Conservation (phyloP, 1,139 yeast genomes). For the Candida frijolesensis region DNA sequence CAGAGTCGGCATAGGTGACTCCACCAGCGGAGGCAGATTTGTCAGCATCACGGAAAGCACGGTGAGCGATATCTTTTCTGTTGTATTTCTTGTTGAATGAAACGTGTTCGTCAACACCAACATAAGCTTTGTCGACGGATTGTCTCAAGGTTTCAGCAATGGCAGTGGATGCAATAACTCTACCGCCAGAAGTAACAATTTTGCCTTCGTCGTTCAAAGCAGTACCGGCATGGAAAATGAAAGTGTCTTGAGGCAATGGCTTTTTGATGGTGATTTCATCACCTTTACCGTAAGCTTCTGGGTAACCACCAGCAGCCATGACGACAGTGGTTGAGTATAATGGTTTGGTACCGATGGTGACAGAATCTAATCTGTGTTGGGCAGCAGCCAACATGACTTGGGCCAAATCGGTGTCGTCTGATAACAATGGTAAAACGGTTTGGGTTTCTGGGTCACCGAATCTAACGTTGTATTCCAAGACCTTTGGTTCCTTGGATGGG, state of each 20-base stretch:
- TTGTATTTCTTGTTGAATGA: slow-evolving; percentile 74
- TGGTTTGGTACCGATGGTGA: slow-evolving; percentile 61
- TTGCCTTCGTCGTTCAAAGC: slow-evolving; percentile 50
- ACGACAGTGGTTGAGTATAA: slow-evolving; percentile 89
- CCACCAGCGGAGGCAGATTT: slow-evolving; percentile 28
- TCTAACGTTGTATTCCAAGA: slow-evolving; percentile 94
- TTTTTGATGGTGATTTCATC: slow-evolving; percentile 70
- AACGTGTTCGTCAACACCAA: slow-evolving; percentile 72
- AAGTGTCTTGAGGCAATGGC: slow-evolving; percentile 55
- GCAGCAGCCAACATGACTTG: slow-evolving; percentile 92
- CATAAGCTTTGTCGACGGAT: slow-evolving; percentile 85
- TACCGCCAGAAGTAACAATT: slow-evolving; percentile 88
- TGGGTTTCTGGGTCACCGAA: slow-evolving; percentile 99
- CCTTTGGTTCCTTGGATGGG: slow-evolving; percentile 80
- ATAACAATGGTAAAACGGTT: slow-evolving; percentile 84
- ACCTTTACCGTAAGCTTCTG: slow-evolving; percentile 83
- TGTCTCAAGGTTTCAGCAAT: slow-evolving; percentile 72
- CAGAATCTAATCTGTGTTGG: slow-evolving; percentile 90
- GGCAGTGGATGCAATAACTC: slow-evolving; percentile 95
- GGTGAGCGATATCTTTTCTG: slow-evolving; percentile 93
- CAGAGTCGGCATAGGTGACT: slow-evolving; percentile 89
- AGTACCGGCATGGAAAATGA: slow-evolving; percentile 96
- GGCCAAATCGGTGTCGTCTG: slow-evolving; percentile 85
- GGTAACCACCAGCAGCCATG: slow-evolving; percentile 96
- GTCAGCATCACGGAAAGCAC: slow-evolving; percentile 73